Percentiles rank a stretch among this genome's conserved stretches.
Evolutionary conservation across 768 basidiomycete genomes (phyloP).

Genomic region (Podaxis carcinomalis): DNA sequence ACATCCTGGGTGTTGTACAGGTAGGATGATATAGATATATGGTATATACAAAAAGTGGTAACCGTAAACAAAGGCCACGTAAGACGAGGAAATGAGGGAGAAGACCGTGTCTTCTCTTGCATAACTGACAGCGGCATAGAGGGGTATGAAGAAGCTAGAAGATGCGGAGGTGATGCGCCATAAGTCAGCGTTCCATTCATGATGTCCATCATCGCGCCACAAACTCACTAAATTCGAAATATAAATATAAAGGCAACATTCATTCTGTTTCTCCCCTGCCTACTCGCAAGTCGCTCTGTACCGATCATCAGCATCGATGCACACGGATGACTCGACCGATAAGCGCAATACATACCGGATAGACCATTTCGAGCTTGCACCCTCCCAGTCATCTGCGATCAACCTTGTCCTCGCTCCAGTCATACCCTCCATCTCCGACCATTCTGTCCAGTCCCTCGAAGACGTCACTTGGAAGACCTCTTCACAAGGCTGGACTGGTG

Average conservation of each 20-base stretch:
- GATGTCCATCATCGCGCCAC: neutral
- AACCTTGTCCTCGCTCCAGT: constrained; percentile 6
- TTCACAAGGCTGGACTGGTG: neutral
- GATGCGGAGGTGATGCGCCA: neutral
- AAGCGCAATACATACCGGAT: neutral
- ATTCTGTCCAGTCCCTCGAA: neutral
- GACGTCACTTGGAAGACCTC: neutral
- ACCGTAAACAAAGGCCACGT: neutral
- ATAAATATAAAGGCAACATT: neutral
- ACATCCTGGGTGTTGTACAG: neutral
- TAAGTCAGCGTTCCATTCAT: neutral
- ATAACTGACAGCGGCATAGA: neutral
- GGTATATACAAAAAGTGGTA: neutral
- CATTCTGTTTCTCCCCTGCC: neutral
- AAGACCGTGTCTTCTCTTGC: neutral
- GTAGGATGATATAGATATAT: neutral
- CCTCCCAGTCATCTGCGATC: constrained; percentile 10
- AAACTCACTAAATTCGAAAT: neutral
- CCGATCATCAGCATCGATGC: neutral
- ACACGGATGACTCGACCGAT: neutral
- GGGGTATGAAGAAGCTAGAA: neutral
- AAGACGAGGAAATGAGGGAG: neutral
- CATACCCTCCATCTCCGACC: constrained; percentile 2
- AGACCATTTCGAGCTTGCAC: constrained; percentile 6
- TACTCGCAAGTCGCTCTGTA: constrained; percentile 1